Conservation (phyloP, 2,329 filamentous ascomycete genomes). For the Plenodomus tracheiphilus region DNA sequence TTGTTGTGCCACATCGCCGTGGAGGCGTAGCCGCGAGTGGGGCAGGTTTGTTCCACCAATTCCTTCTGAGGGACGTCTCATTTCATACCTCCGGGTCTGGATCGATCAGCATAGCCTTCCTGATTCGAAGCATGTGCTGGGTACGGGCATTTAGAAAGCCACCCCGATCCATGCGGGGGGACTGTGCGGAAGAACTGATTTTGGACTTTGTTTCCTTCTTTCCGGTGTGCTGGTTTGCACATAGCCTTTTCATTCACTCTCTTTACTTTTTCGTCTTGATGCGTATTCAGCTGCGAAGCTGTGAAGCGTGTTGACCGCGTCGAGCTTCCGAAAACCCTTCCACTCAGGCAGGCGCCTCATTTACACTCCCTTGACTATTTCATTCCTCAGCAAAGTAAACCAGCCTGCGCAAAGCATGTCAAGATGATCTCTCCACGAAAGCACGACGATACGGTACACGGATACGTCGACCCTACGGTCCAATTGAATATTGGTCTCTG, state of each 20-base stretch:
- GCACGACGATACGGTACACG: slow-evolving; percentile 19
- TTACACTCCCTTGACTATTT: not conserved
- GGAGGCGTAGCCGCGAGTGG: slow-evolving; percentile 11
- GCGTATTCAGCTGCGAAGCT: not conserved
- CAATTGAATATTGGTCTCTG: slow-evolving; percentile 45
- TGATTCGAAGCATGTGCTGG: slow-evolving; percentile 13
- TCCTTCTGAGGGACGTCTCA: slow-evolving; percentile 21
- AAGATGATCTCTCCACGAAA: slow-evolving; percentile 29
- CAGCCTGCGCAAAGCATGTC: slow-evolving; percentile 10
- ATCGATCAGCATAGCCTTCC: slow-evolving; percentile 8
- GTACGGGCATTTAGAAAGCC: slow-evolving; percentile 17
- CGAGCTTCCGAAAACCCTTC: not conserved
- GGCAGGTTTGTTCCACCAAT: slow-evolving; percentile 33
- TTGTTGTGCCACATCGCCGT: slow-evolving; percentile 19
- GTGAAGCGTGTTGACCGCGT: not conserved
- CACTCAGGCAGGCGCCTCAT: not conserved
- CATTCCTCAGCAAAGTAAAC: not conserved
- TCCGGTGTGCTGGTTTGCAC: slow-evolving; percentile 9
- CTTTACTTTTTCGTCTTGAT: slow-evolving; percentile 4
- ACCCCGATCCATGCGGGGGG: slow-evolving; percentile 18
- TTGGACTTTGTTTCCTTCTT: slow-evolving; percentile 11
- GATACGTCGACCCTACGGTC: slow-evolving; percentile 42
- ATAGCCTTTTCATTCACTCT: slow-evolving; percentile 6
- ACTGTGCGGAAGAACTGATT: slow-evolving; percentile 11
- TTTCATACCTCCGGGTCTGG: slow-evolving; percentile 23